Percentiles rank a stretch among this genome's conserved stretches.
Evolutionary conservation across 2,329 filamentous ascomycete genomes (phyloP).

Genomic region (Sporothrix dimorphospora): DNA sequence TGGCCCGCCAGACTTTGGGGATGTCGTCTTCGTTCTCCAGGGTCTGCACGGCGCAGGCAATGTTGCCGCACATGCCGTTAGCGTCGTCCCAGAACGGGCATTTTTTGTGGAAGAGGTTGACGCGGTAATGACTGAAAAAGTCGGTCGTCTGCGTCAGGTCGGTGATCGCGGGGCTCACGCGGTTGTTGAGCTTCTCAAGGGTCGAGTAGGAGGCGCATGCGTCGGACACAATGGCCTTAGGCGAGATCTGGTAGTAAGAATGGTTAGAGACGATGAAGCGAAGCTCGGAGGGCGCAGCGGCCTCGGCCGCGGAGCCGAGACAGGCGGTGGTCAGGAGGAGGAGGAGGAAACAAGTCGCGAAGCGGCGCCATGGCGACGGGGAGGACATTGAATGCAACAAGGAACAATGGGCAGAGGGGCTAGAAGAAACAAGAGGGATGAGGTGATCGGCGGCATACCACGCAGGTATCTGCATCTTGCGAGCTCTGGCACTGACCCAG

Average conservation of each 20-base stretch:
- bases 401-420: conserved; percentile 26
- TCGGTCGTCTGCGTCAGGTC: conserved; percentile 86
- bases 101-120: conserved; percentile 91
- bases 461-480: conserved; percentile 52
- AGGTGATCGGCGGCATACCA: conserved; percentile 49
- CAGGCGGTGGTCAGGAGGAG: conserved; percentile 32
- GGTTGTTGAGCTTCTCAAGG: conserved; percentile 80
- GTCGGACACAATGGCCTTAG: conserved; percentile 86
- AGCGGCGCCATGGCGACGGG: conserved; percentile 30
- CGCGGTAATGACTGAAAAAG: conserved; percentile 96
- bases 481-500: conserved; percentile 50
- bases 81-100: conserved; percentile 97
- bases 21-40: conserved; percentile 95
- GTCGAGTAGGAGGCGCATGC: conserved; percentile 92
- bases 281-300: conserved; percentile 33
- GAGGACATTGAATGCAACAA: not conserved
- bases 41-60: conserved; percentile 93
- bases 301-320: not conserved
- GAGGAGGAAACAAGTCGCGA: conserved; percentile 16
- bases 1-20: conserved; percentile 85
- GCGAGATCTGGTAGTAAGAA: conserved; percentile 69
- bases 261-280: conserved; percentile 47
- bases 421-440: conserved; percentile 31
- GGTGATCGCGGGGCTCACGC: conserved; percentile 74
- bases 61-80: conserved; percentile 93